Base-by-base conservation (phyloP, 225 moss, liverwort and hornwort genomes). In the Anthoceros angustus region DNA sequence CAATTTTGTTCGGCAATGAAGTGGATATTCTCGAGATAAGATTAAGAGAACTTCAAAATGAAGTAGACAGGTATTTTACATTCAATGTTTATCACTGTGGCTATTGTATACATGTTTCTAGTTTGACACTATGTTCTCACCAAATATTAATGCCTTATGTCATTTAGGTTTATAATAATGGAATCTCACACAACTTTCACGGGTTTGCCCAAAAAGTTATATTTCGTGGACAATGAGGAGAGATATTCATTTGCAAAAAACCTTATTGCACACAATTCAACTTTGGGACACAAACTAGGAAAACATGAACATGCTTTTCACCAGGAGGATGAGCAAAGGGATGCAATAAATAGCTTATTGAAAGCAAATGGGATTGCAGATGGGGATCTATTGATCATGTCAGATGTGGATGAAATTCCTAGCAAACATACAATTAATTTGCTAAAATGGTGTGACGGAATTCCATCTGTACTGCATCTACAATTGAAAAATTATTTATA, bases 171-270 rank as follows among this genome's bases (percentile, higher is more conserved):
- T 25, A 70, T 92, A 63, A 76, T 88, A 10, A 70, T 85, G 66
- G 92, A 92, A 61, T 92, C 88, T 6, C 78, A 83, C 62, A 77
- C 74, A 25, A 92, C 92, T 16, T 92, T 92, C 64, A 92, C 92
- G 14, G 92, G 92, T 23, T 78, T 65, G 8, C 69, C 77, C 11
- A 92, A 92, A 71, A 67, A 81, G n/a, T 77, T 88, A 9, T 75
- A 48, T 9, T 81, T 92, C 39, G 72, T 67, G 21, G 77, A 82
- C 12, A 73, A 85, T 25, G 79, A 82, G 24, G 43, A 73, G 20
- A 72, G 88, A 0, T 92, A 86, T 43, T 63, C 73, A 8, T 92
- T 88, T 61, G 66, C 70, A 20, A 69, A 76, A 62, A 74, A 72
- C 71, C 79, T 79, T 68, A 66, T 88, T 14, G 46, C 73, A 0